Evolutionary conservation across 2,329 filamentous ascomycete genomes (phyloP), one percentile per base, ranked within the genome.

Genomic region (Diplodia scrobiculata): DNA sequence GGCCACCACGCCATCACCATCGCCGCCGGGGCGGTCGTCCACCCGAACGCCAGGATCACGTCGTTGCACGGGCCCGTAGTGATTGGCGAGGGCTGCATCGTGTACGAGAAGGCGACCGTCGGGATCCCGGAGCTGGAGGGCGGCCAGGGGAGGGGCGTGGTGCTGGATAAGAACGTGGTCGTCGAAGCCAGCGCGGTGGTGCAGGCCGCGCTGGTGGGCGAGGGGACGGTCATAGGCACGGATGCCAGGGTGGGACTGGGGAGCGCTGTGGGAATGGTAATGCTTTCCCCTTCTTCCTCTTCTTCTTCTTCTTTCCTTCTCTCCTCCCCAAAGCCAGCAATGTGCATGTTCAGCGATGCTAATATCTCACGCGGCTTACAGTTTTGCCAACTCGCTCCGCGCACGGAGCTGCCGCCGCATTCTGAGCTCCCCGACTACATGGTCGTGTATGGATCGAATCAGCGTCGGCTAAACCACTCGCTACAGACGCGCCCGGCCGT

Each of bases 1-100:
- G 95, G 95, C 69, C 87, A 85, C 2, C 85, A 96, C 75, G 88
- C 87, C 1, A 91, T 99, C 69, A 89, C 87, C 52, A 87, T 98
- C 69, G 89, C 89, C 66, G 84, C 90, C 27, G 88, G 92, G 73
- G 89, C 87, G 3, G 86, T 97, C 6, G 80, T 99, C n/a, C 94
- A 98, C 73, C 93, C 95, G 0, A 91, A 93, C 58, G 86, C 89
- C 17, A 87, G 73, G 60, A 74, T 83, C 34, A 76, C 74, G 45
- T 79, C 80, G 47, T 73, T 76, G 1, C 65, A 75, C 19, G 79
- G 78, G n/a, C 75, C 76, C 1, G 79, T 83, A 1, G 75, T 75
- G 19, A 73, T 83, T 7, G 80, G 79, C 0, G 75, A 77, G 51
- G 77, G 78, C 29, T 95, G 91, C 72, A 90, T 97, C 53, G 83